Percentiles rank a stretch among this genome's conserved stretches.
Conservation (phyloP, 306 rosid genomes). For the Corylus heterophylla region DNA sequence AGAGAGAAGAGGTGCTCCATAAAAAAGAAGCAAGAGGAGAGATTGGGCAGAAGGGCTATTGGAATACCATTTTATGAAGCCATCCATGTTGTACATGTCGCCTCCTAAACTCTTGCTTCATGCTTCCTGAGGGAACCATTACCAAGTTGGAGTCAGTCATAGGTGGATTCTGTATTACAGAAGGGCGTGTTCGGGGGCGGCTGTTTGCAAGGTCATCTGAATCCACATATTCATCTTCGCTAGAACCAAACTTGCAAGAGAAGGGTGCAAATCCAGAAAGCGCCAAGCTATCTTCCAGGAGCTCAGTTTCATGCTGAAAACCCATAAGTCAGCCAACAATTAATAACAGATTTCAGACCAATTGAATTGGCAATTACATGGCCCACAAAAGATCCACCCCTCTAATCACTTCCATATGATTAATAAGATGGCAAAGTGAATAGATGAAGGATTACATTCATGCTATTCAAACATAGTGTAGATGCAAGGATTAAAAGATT, state of each 20-base stretch:
- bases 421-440: neutral
- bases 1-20: neutral
- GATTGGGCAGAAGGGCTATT: neutral
- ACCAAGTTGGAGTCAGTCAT: conserved; percentile 51
- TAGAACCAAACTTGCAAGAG: conserved; percentile 47
- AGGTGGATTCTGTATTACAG: conserved; percentile 45
- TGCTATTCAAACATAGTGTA: neutral
- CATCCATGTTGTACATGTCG: conserved; percentile 76
- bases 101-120: conserved; percentile 73
- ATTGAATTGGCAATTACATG: conserved; percentile 10
- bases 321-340: neutral
- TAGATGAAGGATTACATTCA: neutral
- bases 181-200: conserved; percentile 57
- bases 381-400: neutral
- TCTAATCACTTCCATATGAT: neutral
- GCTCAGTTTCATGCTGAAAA: conserved; percentile 55
- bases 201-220: conserved; percentile 70
- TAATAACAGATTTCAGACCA: neutral
- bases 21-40: neutral
- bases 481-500: neutral
- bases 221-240: conserved; percentile 80
- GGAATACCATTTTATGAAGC: conserved; percentile 89
- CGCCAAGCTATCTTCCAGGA: conserved; percentile 59
- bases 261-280: conserved; percentile 49
- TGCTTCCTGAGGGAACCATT: conserved; percentile 52